These are phyloP conservation scores for Sistotremastrum suecicum DNA, from an alignment of 768 basidiomycete genomes.

Conservation along the genomic window DNA sequence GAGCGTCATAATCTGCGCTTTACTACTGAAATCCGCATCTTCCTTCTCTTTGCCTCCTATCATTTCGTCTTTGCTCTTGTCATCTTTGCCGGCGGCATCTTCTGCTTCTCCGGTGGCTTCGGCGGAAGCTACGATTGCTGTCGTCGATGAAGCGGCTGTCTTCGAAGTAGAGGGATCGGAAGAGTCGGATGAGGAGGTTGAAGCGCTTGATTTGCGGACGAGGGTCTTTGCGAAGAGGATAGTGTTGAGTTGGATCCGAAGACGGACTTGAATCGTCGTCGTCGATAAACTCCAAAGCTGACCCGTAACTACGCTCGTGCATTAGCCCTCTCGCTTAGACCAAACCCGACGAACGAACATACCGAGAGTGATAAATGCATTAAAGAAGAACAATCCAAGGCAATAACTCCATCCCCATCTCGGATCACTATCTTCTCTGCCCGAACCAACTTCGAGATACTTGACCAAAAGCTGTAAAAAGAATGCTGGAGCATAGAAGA, in stretches of 20 bases:
- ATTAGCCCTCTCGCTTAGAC: slow-evolving; percentile 7
- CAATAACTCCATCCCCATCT: slow-evolving; percentile 68
- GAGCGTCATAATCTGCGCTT: slow-evolving; percentile 82
- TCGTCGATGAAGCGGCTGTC: slow-evolving; percentile 5
- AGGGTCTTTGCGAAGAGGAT: slow-evolving; percentile 76
- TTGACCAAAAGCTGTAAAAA: slow-evolving; percentile 46
- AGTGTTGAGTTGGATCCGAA: slow-evolving; percentile 71
- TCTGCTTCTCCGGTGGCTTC: slow-evolving; percentile 11
- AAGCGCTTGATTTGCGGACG: slow-evolving; percentile 72
- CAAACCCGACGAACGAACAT: too few species aligned
- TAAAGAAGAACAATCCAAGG: slow-evolving; percentile 5
- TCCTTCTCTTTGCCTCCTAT: slow-evolving; percentile 40
- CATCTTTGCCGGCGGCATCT: slow-evolving; percentile 1
- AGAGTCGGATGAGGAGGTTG: slow-evolving; percentile 14
- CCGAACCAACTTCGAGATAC: slow-evolving; percentile 53
- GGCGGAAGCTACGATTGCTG: slow-evolving; percentile 5
- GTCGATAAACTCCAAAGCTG: slow-evolving; percentile 63
- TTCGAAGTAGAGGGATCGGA: slow-evolving; percentile 24
- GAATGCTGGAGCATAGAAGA: slow-evolving; percentile 52
- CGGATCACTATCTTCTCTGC: slow-evolving; percentile 28
- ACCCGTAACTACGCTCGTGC: slow-evolving; percentile 31
- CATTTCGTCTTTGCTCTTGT: slow-evolving; percentile 30
- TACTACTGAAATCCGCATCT: slow-evolving; percentile 36
- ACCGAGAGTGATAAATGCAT: too few species aligned
- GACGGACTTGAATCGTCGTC: slow-evolving; percentile 52